Conservation (phyloP, 2,329 filamentous ascomycete species). For the Monosporascus sp. region DNA sequence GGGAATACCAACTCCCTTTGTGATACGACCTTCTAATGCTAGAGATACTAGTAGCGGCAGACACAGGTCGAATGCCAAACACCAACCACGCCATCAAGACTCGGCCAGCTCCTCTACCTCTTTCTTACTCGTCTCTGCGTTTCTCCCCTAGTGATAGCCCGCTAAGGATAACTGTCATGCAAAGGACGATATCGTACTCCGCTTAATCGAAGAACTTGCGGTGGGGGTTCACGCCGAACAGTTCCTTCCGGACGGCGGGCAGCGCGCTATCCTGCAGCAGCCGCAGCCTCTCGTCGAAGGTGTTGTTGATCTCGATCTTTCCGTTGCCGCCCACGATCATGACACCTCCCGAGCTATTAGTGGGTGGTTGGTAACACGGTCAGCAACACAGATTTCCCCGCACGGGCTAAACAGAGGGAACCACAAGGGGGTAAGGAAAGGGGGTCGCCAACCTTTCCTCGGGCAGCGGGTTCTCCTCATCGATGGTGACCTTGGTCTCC, state of each 20-base stretch:
- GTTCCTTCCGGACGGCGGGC: conserved; percentile 74
- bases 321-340: conserved; percentile 74
- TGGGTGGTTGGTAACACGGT: not conserved
- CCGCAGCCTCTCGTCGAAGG: conserved; percentile 83
- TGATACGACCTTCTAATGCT: not conserved
- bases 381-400: not conserved
- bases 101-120: not conserved
- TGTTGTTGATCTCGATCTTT: conserved; percentile 99
- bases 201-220: conserved; percentile 87
- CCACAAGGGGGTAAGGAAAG: not conserved
- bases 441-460: conserved; percentile 69
- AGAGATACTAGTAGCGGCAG: not conserved
- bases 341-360: conserved; percentile 72
- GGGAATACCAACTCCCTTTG: not conserved
- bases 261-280: conserved; percentile 81
- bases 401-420: not conserved
- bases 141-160: not conserved
- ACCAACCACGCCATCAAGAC: not conserved
- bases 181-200: not conserved
- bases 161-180: no score
- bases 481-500: conserved; percentile 64
- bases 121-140: not conserved
- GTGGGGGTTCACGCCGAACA: conserved; percentile 94
- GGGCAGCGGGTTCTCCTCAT: conserved; percentile 73
- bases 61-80: not conserved